Conservation (phyloP, 106 monocot species). For the Dendrobium nobile region DNA sequence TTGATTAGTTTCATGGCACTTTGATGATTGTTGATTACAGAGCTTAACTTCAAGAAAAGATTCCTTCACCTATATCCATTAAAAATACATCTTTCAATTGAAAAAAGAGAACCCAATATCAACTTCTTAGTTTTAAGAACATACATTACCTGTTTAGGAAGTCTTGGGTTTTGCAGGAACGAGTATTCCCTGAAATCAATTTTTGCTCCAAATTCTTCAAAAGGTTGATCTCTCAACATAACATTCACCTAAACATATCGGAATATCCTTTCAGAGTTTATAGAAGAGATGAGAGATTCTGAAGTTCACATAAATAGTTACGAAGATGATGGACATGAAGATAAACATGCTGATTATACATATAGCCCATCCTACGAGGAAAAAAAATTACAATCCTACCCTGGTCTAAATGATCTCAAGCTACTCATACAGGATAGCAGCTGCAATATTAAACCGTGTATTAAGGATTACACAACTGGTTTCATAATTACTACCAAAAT, state of each 20-base stretch:
- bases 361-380: background rate
- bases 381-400: background rate
- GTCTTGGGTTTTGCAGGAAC: slow-evolving; percentile 69
- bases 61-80: slow-evolving; percentile 60
- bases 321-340: background rate
- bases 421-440: background rate
- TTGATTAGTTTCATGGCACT: slow-evolving; percentile 31
- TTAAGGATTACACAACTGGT: background rate
- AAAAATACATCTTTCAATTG: slow-evolving; percentile 4
- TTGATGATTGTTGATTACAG: slow-evolving; percentile 36
- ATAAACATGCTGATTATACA: background rate
- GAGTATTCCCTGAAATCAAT: slow-evolving; percentile 90
- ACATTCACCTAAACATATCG: slow-evolving; percentile 44
- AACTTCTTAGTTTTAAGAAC: background rate
- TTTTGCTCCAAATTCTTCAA: slow-evolving; percentile 64
- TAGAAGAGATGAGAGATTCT: background rate
- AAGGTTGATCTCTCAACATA: slow-evolving; percentile 55
- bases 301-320: background rate
- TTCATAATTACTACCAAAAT: background rate
- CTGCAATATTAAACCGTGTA: background rate
- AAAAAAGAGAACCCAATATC: background rate
- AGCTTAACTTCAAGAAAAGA: slow-evolving; percentile 64
- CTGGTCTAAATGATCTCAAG: background rate
- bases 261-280: background rate
- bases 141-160: slow-evolving; percentile 44